These are phyloP conservation scores for Dissophora ornata DNA, from an alignment of 192 early-diverging fungal species.

Conservation along the genomic window DNA sequence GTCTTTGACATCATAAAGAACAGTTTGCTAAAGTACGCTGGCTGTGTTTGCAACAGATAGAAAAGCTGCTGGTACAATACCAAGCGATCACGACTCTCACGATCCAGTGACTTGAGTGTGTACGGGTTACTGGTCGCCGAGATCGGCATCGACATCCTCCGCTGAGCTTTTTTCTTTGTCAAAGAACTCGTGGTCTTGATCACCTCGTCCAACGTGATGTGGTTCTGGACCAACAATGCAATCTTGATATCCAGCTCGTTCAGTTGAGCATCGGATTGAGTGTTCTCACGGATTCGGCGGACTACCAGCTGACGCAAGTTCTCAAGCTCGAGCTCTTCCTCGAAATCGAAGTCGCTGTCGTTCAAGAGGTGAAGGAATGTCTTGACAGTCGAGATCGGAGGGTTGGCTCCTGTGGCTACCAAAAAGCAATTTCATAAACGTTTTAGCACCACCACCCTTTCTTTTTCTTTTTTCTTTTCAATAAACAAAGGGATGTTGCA, in stretches of 20 bases:
- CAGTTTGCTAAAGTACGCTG: slow-evolving; percentile 87
- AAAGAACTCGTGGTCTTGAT: slow-evolving; percentile 62
- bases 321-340: slow-evolving; percentile 89
- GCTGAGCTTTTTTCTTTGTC: slow-evolving; percentile 58
- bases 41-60: slow-evolving; percentile 97
- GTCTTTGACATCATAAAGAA: slow-evolving; percentile 91
- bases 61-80: slow-evolving; percentile 94
- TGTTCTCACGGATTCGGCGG: slow-evolving; percentile 90
- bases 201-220: slow-evolving; percentile 96
- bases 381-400: slow-evolving; percentile 83
- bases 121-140: slow-evolving; percentile 62
- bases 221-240: slow-evolving; percentile 94
- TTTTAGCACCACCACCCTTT: no score
- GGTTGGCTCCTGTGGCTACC: slow-evolving; percentile 77
- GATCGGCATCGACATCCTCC: slow-evolving; percentile 58
- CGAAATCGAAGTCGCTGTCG: slow-evolving; percentile 91
- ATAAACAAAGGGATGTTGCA: no score
- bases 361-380: slow-evolving; percentile 91
- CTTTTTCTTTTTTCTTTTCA: no score
- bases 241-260: slow-evolving; percentile 97
- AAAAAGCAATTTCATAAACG: neutral
- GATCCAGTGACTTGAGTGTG: slow-evolving; percentile 85
- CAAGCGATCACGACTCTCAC: slow-evolving; percentile 80
- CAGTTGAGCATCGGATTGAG: slow-evolving; percentile 77
- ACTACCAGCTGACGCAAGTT: slow-evolving; percentile 87